Percentiles rank a stretch among this genome's conserved stretches.
Conservation (phyloP, 805 yeast genomes). For the Sugiyamaella mastotermitis region DNA sequence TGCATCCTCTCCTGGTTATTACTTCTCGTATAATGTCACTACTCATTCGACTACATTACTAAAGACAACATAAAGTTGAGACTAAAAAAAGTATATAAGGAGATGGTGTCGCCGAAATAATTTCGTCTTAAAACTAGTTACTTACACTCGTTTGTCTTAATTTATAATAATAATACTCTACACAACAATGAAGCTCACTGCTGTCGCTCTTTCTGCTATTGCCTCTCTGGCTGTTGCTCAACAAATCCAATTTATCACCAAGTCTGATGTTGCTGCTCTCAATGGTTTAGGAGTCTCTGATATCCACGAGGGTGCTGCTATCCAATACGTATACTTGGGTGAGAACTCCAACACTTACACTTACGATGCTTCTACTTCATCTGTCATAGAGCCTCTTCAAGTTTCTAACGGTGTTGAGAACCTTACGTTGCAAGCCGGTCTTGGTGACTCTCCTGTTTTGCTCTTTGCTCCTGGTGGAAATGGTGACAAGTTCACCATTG, state of each 20-base stretch:
- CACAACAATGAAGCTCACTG: too few species aligned
- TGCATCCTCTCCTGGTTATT: too few species aligned
- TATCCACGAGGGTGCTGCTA: constrained; percentile 42
- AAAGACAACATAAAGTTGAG: too few species aligned
- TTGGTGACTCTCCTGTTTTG: constrained; percentile 2
- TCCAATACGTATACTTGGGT: constrained; percentile 35
- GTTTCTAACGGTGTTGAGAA: neutral
- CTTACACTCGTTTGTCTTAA: too few species aligned
- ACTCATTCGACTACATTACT: too few species aligned
- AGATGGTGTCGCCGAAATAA: too few species aligned
- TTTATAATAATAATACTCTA: too few species aligned
- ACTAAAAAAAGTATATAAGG: too few species aligned
- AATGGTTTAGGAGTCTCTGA: constrained; percentile 29
- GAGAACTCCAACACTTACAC: constrained; percentile 23
- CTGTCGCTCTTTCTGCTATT: constrained; percentile 19
- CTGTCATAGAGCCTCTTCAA: neutral
- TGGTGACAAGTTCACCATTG: constrained; percentile 9
- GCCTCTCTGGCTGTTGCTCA: neutral
- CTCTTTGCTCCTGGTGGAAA: constrained; percentile 5
- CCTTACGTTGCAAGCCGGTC: neutral
- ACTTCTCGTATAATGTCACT: too few species aligned
- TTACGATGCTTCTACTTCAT: constrained; percentile 10
- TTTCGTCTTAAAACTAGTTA: too few species aligned
- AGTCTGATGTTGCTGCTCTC: constrained; percentile 16
- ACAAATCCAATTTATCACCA: constrained; percentile 3